A percentile compares a stretch with the other conserved stretches of the same genome.
phyloP scores from a whole-genome alignment of 2,329 filamentous ascomycete genomes.

The Coleophoma cylindrospora region DNA sequence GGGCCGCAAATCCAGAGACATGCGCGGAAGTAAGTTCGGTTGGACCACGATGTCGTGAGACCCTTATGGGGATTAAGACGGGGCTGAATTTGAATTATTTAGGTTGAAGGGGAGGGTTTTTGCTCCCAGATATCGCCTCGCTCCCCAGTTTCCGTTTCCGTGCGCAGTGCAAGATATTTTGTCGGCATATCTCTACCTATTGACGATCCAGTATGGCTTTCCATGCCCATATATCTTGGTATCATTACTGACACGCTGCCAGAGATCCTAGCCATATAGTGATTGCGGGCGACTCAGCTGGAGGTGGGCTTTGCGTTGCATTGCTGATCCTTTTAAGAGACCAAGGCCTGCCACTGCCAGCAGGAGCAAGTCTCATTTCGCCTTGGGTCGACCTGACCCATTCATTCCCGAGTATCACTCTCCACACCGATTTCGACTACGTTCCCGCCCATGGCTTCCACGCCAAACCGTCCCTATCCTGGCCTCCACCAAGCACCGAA shows the following conservation, averaged over 20 bases:
- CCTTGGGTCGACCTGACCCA: constrained; percentile 94
- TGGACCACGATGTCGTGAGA: neutral
- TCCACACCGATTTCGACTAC: constrained; percentile 70
- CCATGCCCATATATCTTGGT: neutral
- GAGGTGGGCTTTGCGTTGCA: constrained; percentile 76
- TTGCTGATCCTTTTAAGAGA: constrained; percentile 76
- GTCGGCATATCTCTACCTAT: constrained; percentile 70
- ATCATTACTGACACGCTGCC: neutral
- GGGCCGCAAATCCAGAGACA: constrained; percentile 92
- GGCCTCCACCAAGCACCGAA: constrained; percentile 82
- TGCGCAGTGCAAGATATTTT: constrained; percentile 42
- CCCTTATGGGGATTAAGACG: neutral
- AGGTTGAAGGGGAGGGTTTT: constrained; percentile 73
- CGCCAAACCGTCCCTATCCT: constrained; percentile 77
- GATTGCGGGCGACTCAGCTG: constrained; percentile 83
- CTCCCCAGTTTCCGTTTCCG: constrained; percentile 89
- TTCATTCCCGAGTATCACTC: constrained; percentile 79
- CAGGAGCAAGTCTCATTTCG: constrained; percentile 81
- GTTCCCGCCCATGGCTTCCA: constrained; percentile 82
- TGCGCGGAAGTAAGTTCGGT: constrained; percentile 62
- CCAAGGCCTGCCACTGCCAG: constrained; percentile 70
- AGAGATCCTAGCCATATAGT: constrained; percentile 70
- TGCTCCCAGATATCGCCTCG: constrained; percentile 76
- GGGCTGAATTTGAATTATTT: neutral
- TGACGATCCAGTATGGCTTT: constrained; percentile 50